Evolutionary conservation across 1,284 basidiomycete genomes (phyloP).

Genomic region (Meripilus lineatus): DNA sequence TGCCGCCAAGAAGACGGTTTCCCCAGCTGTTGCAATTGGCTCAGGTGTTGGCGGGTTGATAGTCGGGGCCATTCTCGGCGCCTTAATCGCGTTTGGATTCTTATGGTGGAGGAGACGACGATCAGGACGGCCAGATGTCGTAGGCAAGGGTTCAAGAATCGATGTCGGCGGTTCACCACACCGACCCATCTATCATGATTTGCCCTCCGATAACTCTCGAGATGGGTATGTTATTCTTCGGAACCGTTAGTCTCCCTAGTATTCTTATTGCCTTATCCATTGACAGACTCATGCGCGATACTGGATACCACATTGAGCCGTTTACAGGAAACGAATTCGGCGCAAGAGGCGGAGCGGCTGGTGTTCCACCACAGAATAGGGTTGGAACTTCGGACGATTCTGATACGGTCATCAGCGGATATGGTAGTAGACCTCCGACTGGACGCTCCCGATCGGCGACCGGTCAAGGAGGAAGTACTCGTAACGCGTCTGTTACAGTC

Average conservation of each 20-base stretch:
- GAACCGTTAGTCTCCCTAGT: neutral
- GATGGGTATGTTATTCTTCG: conserved; percentile 1
- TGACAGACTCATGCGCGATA: conserved; percentile 10
- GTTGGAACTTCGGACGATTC: neutral
- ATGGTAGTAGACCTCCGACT: too few relatives aligned
- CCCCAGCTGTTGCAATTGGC: conserved; percentile 30
- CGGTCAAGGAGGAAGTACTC: too few relatives aligned
- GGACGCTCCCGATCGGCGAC: too few relatives aligned
- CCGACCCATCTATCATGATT: neutral
- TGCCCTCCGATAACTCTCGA: conserved; percentile 1
- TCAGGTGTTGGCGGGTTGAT: conserved; percentile 39
- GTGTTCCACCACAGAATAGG: neutral
- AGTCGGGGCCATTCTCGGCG: conserved; percentile 38
- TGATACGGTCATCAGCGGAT: too few relatives aligned
- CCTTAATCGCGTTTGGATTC: conserved; percentile 24
- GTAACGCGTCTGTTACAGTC: neutral
- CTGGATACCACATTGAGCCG: conserved; percentile 41
- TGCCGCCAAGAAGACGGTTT: conserved; percentile 10
- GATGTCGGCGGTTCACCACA: too few relatives aligned
- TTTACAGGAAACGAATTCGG: conserved; percentile 28
- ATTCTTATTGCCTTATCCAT: conserved; percentile 1
- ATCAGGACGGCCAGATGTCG: conserved; percentile 5
- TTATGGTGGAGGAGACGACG: conserved; percentile 20
- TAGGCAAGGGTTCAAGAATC: too few relatives aligned
- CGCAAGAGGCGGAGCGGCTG: neutral